A percentile compares a stretch with the other conserved stretches of the same genome.
phyloP scores from a whole-genome alignment of 805 yeast species.

The Kazachstania taianensis region DNA sequence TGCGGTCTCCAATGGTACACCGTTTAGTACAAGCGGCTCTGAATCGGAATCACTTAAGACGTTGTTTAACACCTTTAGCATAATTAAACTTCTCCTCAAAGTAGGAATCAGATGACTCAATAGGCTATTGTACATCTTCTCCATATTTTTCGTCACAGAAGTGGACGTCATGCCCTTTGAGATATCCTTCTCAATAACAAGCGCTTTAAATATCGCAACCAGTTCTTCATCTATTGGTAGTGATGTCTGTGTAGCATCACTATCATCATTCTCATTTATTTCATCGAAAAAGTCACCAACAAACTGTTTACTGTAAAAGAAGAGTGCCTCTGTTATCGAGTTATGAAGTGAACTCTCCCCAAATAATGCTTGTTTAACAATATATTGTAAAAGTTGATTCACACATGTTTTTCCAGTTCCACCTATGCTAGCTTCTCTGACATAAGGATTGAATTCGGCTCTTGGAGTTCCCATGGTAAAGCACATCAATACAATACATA shows the following conservation, averaged over 20 bases:
- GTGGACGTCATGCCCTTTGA: constrained; percentile 2
- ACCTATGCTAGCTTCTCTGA: not conserved
- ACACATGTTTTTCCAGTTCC: no score
- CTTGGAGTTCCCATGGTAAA: constrained; percentile 18
- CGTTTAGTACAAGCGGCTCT: constrained; percentile 18
- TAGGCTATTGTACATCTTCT: constrained; percentile 13
- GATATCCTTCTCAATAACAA: not conserved
- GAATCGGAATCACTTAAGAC: constrained; percentile 21
- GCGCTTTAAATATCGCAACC: not conserved
- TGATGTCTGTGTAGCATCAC: not conserved
- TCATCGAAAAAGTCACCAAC: not conserved
- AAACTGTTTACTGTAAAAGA: constrained; percentile 11
- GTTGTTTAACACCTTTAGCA: constrained; percentile 25
- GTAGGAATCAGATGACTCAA: constrained; percentile 20
- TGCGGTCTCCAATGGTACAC: constrained; percentile 11
- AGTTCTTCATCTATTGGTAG: not conserved
- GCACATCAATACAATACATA: constrained; percentile 17
- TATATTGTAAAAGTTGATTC: constrained; percentile 25
- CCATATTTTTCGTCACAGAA: constrained; percentile 5
- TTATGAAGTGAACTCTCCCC: constrained; percentile 12
- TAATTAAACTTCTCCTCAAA: constrained; percentile 25
- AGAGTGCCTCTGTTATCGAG: constrained; percentile 13
- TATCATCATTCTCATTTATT: not conserved
- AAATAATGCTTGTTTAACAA: constrained; percentile 17
- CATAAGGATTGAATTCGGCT: not conserved